Percentiles rank a stretch among this genome's conserved stretches.
Evolutionary conservation across 208 protist species (phyloP).

Genomic region (Leishmania tarentolae): DNA sequence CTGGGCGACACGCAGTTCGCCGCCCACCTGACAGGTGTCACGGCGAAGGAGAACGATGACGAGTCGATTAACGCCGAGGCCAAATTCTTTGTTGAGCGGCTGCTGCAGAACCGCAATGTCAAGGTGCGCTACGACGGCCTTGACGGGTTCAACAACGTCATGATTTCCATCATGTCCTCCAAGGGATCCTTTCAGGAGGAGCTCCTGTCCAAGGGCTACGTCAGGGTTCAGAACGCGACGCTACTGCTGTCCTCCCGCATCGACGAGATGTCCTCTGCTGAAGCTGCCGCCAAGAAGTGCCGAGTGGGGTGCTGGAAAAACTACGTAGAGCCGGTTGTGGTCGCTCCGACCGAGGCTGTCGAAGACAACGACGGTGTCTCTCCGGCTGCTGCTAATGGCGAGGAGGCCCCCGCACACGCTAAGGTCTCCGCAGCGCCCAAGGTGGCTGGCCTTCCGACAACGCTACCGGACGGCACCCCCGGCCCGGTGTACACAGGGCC

Average conservation of each 20-base stretch:
- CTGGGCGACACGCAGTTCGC: slow-evolving; percentile 68
- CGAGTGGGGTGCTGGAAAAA: slow-evolving; percentile 76
- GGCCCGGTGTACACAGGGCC: slow-evolving; percentile 69
- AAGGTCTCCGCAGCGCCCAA: slow-evolving; percentile 16
- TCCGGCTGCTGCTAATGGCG: not conserved
- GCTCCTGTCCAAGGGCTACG: slow-evolving; percentile 78
- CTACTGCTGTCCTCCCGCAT: slow-evolving; percentile 46
- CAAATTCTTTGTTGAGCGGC: slow-evolving; percentile 77
- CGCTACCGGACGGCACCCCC: slow-evolving; percentile 42
- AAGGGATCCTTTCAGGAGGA: slow-evolving; percentile 89
- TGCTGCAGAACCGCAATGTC: slow-evolving; percentile 86
- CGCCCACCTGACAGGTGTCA: slow-evolving; percentile 81
- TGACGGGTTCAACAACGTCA: slow-evolving; percentile 77
- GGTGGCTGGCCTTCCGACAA: slow-evolving; percentile 45
- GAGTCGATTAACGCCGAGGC: slow-evolving; percentile 42
- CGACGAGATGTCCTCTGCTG: slow-evolving; percentile 56
- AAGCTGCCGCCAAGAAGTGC: slow-evolving; percentile 55
- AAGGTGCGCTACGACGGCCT: slow-evolving; percentile 76
- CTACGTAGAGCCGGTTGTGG: slow-evolving; percentile 36
- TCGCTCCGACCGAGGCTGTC: not conserved
- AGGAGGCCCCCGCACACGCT: not conserved
- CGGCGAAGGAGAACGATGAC: slow-evolving; percentile 59
- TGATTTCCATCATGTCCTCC: slow-evolving; percentile 77
- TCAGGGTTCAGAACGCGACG: slow-evolving; percentile 65
- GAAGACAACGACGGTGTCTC: slow-evolving; percentile 16